Base-by-base conservation (phyloP, 2,329 filamentous ascomycete species). In the Pseudogymnoascus verrucosus region DNA sequence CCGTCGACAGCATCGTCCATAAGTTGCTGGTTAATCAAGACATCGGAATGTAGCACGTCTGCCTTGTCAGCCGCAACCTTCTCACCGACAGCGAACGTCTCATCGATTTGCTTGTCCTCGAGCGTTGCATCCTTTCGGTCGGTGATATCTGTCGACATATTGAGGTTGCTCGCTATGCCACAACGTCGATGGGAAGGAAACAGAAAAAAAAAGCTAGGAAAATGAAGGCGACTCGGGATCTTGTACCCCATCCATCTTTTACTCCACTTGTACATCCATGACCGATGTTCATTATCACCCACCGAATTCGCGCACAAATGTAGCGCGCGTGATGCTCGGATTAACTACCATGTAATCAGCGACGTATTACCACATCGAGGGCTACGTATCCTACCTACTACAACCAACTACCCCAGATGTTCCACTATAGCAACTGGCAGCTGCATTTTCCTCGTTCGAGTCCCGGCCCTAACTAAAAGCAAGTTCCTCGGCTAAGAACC, bases 1-100 rank as follows among this genome's bases (percentile, higher is more conserved):
- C 82, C 84, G 66, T 83, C 80, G 21, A 47, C 42, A 47, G 42
- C 42, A 26, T 47, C 42, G 21, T 26, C n/a, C 42, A 47, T 47
- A 7, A 47, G 42, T 14, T 47, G 42, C 21, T 47, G 21, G 68
- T 61, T 42, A 51, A 44, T 40, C 16, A 63, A 44, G 11, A 61
- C 37, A 4, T 47, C 31, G 54, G 26, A n/a, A 39, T 61, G 21
- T 19, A 26, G 36, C 60, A 26, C 42, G 6, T 47, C 42, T 6
- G 12, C 42, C 21, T 47, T 47, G 11, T 47, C 21, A 2, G 42
- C 12, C 21, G 2, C 21, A 21, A 23, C 12, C 11, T 47, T 47
- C 42, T 47, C 42, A 26, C 26, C 21, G 26, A 47, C 21, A 2
- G 21, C 42, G 12, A 47, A 47, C 21, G 21, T 26, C 21, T 47